These are phyloP conservation scores for Aegilops sharonensis DNA, from an alignment of 176 grass and related monocot genomes.

Conservation along the genomic window DNA sequence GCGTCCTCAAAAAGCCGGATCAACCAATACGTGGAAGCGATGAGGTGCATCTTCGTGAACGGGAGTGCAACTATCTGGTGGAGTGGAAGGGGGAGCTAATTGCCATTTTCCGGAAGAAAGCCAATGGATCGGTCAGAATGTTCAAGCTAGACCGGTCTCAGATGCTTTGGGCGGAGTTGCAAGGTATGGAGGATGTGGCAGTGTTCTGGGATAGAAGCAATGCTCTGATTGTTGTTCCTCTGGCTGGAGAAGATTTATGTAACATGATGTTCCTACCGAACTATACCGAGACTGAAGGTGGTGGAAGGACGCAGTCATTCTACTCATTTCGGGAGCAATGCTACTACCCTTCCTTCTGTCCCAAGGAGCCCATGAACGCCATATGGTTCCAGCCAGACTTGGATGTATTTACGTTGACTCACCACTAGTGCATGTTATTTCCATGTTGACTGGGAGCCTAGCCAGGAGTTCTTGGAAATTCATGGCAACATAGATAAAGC, in stretches of 20 bases:
- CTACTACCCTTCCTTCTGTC: background rate
- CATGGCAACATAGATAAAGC: too few relatives aligned
- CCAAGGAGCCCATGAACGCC: background rate
- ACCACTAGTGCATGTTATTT: background rate
- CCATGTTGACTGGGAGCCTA: background rate
- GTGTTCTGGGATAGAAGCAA: background rate
- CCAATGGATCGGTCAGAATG: background rate
- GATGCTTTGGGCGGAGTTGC: background rate
- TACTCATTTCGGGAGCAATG: background rate
- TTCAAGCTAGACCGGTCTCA: background rate
- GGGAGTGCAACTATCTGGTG: background rate
- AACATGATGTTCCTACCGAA: background rate
- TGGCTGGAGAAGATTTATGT: background rate
- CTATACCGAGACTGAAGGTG: fast-evolving
- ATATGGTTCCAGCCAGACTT: background rate
- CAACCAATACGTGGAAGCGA: background rate
- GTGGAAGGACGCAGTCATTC: background rate
- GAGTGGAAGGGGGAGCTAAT: conserved; percentile 25
- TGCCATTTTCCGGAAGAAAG: background rate
- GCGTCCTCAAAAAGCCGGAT: background rate
- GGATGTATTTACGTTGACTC: background rate
- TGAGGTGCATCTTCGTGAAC: background rate
- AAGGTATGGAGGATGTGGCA: background rate
- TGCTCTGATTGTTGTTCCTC: background rate
- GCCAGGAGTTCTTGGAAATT: too few relatives aligned